Evolutionary conservation across 1,284 basidiomycete species (phyloP), one percentile per base, ranked within the genome.

Genomic region (Cutaneotrichosporon sp.): DNA sequence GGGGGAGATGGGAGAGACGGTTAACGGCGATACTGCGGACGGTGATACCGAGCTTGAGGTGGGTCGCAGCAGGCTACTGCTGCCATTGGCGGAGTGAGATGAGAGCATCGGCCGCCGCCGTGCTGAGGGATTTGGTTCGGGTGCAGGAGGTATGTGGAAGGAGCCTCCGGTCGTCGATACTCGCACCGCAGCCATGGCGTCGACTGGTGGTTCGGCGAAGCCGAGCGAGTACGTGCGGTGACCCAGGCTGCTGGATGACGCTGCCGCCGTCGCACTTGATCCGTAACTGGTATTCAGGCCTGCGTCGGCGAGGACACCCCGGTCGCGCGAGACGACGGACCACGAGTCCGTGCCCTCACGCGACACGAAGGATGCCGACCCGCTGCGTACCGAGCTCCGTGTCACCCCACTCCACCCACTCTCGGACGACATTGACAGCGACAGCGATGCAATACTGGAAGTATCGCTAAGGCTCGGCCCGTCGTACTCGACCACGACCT

Each of bases 391-490:
- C 47, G 58, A 38, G 31, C 58, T 51, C 47, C 30, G 21, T 4
- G 31, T 50, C 10, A n/a, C 22, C n/a, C 47, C 46, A 46, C 57
- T 58, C 32, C 57, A 67, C 49, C 59, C 61, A 21, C 46, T 30
- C 53, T 65, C 66, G 16, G 50, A 46, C 18, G 60, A 51, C 21
- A 46, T 16, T 7, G 58, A 51, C 21, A 46, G 42, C 7, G 58
- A 51, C 51, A 74, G 76, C 49, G 72, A 77, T 4, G 85, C 85
- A 14, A 93, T 82, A 13, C 90, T 92, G 8, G 86, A 88, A 1
- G 91, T 90, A 72, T 95, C 92, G 16, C 90, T 92, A 63, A 95
- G 83, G 76, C 89, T 91, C n/a, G 90, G 91, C 0, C 91, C 91
- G 73, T 95, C 92, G 72, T 92, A 93, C 69, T 93, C 91, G 64